Conservation (phyloP, 139 green algal genomes). For the Axilococcus clingmanii region DNA sequence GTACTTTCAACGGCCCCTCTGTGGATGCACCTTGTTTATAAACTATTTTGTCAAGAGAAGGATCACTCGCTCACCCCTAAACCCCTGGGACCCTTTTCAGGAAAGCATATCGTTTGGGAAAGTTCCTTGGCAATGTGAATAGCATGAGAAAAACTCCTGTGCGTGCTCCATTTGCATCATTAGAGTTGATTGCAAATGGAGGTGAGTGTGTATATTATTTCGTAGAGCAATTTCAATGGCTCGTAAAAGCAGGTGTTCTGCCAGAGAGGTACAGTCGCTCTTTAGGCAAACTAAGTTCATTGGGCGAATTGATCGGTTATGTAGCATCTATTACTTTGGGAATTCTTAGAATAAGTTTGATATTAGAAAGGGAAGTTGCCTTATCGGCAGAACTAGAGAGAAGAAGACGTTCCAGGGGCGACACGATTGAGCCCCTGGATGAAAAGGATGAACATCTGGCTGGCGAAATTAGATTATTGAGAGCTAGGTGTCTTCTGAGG, state of each 20-base stretch:
- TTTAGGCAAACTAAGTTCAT: constrained; percentile 42
- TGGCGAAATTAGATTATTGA: constrained; percentile 32
- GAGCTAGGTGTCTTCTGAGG: constrained; percentile 34
- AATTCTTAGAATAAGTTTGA: constrained; percentile 2
- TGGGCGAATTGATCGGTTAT: constrained; percentile 67
- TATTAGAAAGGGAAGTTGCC: constrained; percentile 35
- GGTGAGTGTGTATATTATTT: constrained; percentile 79
- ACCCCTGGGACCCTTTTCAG: no score
- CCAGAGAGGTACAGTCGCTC: constrained; percentile 32
- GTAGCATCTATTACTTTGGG: constrained; percentile 13
- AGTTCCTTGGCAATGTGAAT: constrained; percentile 70
- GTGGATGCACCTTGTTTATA: no score
- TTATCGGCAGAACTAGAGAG: constrained; percentile 30
- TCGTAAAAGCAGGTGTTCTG: constrained; percentile 71
- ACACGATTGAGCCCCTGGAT: not conserved
- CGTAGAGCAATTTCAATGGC: constrained; percentile 68
- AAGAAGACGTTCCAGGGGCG: not conserved
- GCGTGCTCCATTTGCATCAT: constrained; percentile 13
- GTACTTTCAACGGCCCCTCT: no score
- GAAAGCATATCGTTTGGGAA: constrained; percentile 71
- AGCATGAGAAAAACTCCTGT: constrained; percentile 39
- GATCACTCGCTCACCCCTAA: no score
- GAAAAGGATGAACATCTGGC: constrained; percentile 10
- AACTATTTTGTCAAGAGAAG: no score
- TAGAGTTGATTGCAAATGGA: constrained; percentile 52